Evolutionary conservation across 192 early-diverging fungal species (phyloP).

Genomic region (Coemansia guatemalensis): DNA sequence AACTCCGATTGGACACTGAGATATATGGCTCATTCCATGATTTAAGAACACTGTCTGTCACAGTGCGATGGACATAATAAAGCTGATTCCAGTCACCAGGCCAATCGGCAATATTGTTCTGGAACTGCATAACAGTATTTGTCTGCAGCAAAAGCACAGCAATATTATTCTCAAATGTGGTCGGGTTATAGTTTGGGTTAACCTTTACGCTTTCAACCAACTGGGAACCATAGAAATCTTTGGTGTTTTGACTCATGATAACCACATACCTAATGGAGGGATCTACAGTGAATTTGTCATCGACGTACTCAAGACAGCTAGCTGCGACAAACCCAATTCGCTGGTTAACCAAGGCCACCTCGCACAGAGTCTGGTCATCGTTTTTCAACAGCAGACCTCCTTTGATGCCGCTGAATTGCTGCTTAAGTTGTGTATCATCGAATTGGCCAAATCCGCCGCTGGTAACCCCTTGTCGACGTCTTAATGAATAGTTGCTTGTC

Average conservation of each 20-base stretch:
- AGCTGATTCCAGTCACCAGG: no score
- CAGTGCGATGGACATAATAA: no score
- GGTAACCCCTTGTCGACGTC: no score
- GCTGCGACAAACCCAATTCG: slow-evolving; percentile 25
- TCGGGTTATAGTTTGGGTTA: background rate
- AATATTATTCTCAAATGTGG: no score
- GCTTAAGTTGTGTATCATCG: background rate
- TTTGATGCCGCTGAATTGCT: slow-evolving; percentile 16
- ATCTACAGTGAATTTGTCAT: background rate
- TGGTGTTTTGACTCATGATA: background rate
- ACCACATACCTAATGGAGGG: slow-evolving; percentile 6
- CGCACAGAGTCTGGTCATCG: slow-evolving; percentile 9
- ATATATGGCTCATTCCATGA: no score
- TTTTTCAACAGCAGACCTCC: slow-evolving; percentile 25
- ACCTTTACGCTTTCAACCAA: background rate
- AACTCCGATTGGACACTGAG: no score
- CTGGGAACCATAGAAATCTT: background rate
- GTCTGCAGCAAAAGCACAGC: no score
- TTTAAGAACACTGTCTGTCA: no score
- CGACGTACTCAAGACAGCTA: slow-evolving; percentile 19
- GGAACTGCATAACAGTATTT: background rate
- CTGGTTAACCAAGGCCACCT: slow-evolving; percentile 15
- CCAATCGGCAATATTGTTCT: no score
- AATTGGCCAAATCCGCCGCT: background rate
- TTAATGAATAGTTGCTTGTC: no score